These are phyloP conservation scores for Suhomyces bribrorum DNA, from an alignment of 1,139 yeast species.

Conservation along the genomic window DNA sequence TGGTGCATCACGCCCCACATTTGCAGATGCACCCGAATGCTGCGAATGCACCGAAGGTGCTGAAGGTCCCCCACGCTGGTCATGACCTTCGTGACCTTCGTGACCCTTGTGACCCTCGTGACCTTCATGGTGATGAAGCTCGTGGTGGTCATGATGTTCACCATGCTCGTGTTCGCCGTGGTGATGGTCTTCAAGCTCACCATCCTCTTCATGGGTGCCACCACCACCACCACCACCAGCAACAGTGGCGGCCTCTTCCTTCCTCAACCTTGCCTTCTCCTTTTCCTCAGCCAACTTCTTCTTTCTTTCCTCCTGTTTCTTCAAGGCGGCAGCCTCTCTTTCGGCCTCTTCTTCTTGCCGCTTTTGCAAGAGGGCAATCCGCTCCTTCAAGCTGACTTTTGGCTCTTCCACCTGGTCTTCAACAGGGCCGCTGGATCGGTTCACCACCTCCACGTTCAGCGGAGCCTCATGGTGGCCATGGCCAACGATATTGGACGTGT, in stretches of 20 bases:
- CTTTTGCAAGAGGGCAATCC: conserved; percentile 81
- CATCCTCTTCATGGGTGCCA: conserved; percentile 2
- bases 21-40: conserved; percentile 1
- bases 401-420: conserved; percentile 56
- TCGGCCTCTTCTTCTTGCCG: conserved; percentile 82
- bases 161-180: too few relatives aligned
- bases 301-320: conserved; percentile 58
- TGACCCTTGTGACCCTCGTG: too few relatives aligned
- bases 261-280: conserved; percentile 15
- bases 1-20: conserved; percentile 3
- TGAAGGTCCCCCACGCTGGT: too few relatives aligned
- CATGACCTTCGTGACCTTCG: too few relatives aligned
- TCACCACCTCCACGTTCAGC: conserved; percentile 27
- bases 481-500: conserved; percentile 35
- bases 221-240: conserved; percentile 3
- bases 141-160: too few relatives aligned
- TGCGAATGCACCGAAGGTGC: too few relatives aligned
- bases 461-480: conserved; percentile 32
- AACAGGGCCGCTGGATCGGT: conserved; percentile 20
- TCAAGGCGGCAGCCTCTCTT: conserved; percentile 62
- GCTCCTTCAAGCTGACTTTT: conserved; percentile 78
- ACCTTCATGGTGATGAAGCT: too few relatives aligned
- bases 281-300: conserved; percentile 42
- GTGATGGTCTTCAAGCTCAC: background rate
- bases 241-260: conserved; percentile 7